phyloP scores from a whole-genome alignment of 2,329 filamentous ascomycete species.

The Ceratocystis papillata region DNA sequence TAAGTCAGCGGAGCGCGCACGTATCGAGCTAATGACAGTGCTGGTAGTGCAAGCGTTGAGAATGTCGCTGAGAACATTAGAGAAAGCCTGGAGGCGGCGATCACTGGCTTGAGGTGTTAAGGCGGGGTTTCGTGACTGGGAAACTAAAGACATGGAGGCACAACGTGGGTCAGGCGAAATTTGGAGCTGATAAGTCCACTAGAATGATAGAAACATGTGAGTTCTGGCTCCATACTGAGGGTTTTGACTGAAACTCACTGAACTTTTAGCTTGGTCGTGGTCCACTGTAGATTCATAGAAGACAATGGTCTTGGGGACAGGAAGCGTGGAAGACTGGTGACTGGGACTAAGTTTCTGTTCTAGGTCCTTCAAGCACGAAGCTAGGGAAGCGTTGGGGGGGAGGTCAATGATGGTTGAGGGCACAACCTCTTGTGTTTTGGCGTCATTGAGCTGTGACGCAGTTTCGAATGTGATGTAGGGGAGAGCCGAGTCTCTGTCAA shows the following conservation, averaged over 20 bases:
- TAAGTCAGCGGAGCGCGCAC: conserved; percentile 31
- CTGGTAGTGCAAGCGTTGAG: conserved; percentile 18
- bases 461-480: conserved; percentile 25
- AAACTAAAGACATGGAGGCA: conserved; percentile 24
- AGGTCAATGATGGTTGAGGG: conserved; percentile 22
- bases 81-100: conserved; percentile 26
- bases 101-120: conserved; percentile 25
- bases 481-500: conserved; percentile 26
- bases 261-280: conserved; percentile 16
- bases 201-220: not conserved
- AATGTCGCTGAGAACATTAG: conserved; percentile 26
- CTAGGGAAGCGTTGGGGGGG: conserved; percentile 13
- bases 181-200: conserved; percentile 27
- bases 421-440: conserved; percentile 2
- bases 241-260: conserved; percentile 14
- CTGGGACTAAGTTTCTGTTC: not conserved
- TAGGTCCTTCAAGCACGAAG: conserved; percentile 1
- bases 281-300: conserved; percentile 19
- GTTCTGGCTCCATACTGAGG: not conserved
- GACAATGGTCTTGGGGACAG: conserved; percentile 13
- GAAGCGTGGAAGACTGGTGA: not conserved
- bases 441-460: conserved; percentile 2
- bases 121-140: conserved; percentile 26
- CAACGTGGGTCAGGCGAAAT: conserved; percentile 15
- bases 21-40: conserved; percentile 16